A percentile compares a stretch with the other conserved stretches of the same genome.
These are phyloP conservation scores for Rhodotorula sphaerocarpa DNA, from an alignment of 768 basidiomycete species.

Conservation along the genomic window DNA sequence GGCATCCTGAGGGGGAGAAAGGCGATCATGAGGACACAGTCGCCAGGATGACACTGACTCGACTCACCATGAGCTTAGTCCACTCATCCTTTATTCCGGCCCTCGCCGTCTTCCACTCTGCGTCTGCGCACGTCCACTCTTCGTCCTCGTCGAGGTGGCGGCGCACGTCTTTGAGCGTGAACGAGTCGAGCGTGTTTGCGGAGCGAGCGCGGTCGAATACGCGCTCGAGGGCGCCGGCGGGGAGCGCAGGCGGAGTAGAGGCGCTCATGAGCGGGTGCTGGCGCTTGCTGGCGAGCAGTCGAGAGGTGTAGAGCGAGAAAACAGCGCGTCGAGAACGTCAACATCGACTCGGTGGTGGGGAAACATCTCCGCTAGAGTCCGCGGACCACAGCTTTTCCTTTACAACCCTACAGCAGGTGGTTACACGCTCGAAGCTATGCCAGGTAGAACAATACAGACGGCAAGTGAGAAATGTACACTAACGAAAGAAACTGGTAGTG, in stretches of 20 bases:
- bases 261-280: not conserved
- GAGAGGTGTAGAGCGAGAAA: not conserved
- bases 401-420: too few species aligned
- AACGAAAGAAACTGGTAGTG: too few species aligned
- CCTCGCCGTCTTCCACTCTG: not conserved
- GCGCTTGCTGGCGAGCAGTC: not conserved
- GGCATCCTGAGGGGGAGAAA: not conserved
- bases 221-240: not conserved
- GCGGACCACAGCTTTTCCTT: too few species aligned
- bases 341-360: too few species aligned
- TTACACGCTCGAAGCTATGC: too few species aligned
- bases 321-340: too few species aligned
- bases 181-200: too few species aligned
- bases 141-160: not conserved
- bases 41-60: too few species aligned
- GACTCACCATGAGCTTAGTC: not conserved
- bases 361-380: too few species aligned
- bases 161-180: not conserved
- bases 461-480: too few species aligned
- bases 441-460: too few species aligned
- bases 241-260: not conserved
- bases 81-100: not conserved
- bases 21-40: too few species aligned
- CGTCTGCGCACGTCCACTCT: not conserved
- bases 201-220: not conserved